phyloP scores from a whole-genome alignment of 2,329 filamentous ascomycete genomes.

The Alternaria sp. region DNA sequence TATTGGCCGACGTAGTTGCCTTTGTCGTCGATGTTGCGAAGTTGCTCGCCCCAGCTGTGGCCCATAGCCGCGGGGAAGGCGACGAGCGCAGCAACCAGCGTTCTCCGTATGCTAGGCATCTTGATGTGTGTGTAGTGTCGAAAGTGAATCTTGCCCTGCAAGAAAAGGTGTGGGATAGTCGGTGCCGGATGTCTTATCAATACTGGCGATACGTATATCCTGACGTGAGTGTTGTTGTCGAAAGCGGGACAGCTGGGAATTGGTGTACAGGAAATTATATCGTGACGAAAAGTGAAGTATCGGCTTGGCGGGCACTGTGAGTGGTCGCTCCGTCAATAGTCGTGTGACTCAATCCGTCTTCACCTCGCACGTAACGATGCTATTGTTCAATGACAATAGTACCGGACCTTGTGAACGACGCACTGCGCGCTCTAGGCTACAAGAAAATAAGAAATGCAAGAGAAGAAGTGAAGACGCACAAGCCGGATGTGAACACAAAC shows the following conservation, averaged over 20 bases:
- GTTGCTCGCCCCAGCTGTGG: slow-evolving; percentile 85
- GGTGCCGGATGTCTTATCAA: background rate
- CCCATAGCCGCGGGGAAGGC: slow-evolving; percentile 28
- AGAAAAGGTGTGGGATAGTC: background rate
- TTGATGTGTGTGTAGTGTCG: background rate
- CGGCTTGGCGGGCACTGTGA: slow-evolving; percentile 20
- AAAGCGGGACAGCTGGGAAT: background rate
- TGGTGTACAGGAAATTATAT: background rate
- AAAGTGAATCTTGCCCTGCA: slow-evolving; percentile 8
- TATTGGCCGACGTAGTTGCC: slow-evolving; percentile 73
- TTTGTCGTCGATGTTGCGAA: slow-evolving; percentile 72
- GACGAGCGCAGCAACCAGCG: slow-evolving; percentile 24
- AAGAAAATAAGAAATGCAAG: slow-evolving; percentile 13
- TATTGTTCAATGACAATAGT: slow-evolving; percentile 36
- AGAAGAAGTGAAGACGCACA: slow-evolving; percentile 22
- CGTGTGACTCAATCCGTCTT: slow-evolving; percentile 29
- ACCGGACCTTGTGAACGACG: slow-evolving; percentile 20
- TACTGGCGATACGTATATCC: background rate
- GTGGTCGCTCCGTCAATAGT: slow-evolving; percentile 13
- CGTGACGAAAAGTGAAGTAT: slow-evolving; percentile 7
- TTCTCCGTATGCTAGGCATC: slow-evolving; percentile 26
- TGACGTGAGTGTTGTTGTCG: background rate
- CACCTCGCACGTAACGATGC: slow-evolving; percentile 33
- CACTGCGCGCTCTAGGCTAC: slow-evolving; percentile 20
- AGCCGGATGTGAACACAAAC: slow-evolving; percentile 20